These are phyloP conservation scores for Entomortierella parvispora DNA, from an alignment of 192 early-diverging fungal species.

Conservation along the genomic window DNA sequence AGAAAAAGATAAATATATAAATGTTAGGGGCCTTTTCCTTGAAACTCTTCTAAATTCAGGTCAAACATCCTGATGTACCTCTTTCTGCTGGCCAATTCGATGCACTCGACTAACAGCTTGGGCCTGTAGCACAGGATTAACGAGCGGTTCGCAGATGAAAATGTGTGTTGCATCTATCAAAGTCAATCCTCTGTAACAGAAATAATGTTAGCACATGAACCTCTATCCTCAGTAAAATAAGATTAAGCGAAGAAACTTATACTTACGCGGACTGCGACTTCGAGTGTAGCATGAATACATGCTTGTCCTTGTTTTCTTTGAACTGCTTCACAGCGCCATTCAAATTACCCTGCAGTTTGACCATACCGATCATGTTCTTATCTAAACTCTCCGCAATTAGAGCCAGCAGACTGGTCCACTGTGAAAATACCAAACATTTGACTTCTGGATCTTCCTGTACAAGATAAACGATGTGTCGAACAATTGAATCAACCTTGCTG, in stretches of 20 bases:
- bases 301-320: constrained; percentile 28
- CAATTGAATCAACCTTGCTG: constrained; percentile 56
- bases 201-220: too few species aligned
- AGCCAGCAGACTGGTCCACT: constrained; percentile 50
- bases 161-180: constrained; percentile 48
- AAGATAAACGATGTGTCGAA: constrained; percentile 53
- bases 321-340: constrained; percentile 44
- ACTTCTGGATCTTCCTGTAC: constrained; percentile 21
- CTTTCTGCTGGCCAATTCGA: constrained; percentile 55
- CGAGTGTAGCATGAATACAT: constrained; percentile 54
- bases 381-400: constrained; percentile 35
- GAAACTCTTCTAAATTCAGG: too few species aligned
- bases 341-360: constrained; percentile 38
- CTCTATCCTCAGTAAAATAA: neutral
- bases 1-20: neutral
- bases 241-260: neutral
- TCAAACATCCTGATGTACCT: constrained; percentile 24
- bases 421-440: constrained; percentile 58
- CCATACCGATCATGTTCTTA: constrained; percentile 51
- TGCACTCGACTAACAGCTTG: constrained; percentile 60
- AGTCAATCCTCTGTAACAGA: constrained; percentile 56
- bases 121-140: constrained; percentile 52
- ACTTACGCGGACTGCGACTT: constrained; percentile 56
- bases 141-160: constrained; percentile 56
- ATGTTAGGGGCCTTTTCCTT: too few species aligned